These are phyloP conservation scores for Zygosaccharomyces rouxii DNA, from an alignment of 805 yeast genomes.

Conservation along the genomic window DNA sequence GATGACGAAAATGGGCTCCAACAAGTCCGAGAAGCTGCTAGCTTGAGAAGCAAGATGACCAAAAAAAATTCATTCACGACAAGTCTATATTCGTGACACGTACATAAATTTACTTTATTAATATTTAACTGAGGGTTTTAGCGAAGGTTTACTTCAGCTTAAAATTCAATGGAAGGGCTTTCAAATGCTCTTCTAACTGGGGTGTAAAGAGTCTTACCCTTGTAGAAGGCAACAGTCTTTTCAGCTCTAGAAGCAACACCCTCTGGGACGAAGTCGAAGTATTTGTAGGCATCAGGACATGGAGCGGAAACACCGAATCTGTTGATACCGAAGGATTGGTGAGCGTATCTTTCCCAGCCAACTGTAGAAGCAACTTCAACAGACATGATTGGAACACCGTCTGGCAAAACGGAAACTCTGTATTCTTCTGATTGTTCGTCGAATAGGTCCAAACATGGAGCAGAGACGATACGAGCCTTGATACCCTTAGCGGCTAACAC, in stretches of 20 bases:
- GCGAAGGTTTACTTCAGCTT: background rate
- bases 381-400: conserved; percentile 87
- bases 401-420: conserved; percentile 84
- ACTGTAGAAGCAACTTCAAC: conserved; percentile 88
- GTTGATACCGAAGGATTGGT: conserved; percentile 93
- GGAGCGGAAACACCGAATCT: conserved; percentile 97
- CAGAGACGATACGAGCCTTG: conserved; percentile 78
- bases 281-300: conserved; percentile 74
- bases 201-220: conserved; percentile 65
- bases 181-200: conserved; percentile 80
- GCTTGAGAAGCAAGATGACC: too few relatives aligned
- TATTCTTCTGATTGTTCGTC: conserved; percentile 79
- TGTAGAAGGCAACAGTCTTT: conserved; percentile 75
- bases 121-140: background rate
- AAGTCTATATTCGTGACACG: conserved; percentile 7
- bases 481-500: conserved; percentile 50
- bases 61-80: background rate
- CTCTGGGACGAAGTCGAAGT: conserved; percentile 87
- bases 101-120: background rate
- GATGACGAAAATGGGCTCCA: too few relatives aligned
- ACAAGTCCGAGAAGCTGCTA: too few relatives aligned
- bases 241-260: conserved; percentile 84
- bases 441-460: conserved; percentile 91
- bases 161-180: conserved; percentile 14
- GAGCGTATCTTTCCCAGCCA: conserved; percentile 95